Base-by-base conservation (phyloP, 1,139 yeast species). In the Lodderomyces margitis region DNA sequence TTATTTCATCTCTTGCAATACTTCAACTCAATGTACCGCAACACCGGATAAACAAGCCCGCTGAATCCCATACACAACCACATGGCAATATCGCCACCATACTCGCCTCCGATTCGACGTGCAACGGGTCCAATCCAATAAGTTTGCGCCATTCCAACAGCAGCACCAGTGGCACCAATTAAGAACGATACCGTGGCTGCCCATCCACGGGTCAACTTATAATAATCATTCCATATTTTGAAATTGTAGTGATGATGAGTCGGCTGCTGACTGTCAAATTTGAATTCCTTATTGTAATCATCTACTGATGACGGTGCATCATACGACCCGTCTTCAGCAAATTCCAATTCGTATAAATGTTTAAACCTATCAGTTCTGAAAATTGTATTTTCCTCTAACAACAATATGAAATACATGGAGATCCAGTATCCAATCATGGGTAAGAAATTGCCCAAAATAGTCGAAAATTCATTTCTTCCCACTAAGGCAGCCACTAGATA, bases 341-440 rank as follows among this genome's bases (percentile, higher is more conserved):
- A 77, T 51, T 84, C 92, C 45, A 67, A 68, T 7, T 72, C 69
- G 59, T 68, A 84, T 37, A 82, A 58, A 46, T 73, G 70, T 31
- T 65, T 56, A 46, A 80, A 71, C 34, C 66, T 57, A 32, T 66
- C 61, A 2, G 81, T 73, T 57, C 96, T 76, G 64, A 88, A 88
- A 14, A 88, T 73, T 6, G 75, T 43, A 54, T 87, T 87, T 57
- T 89, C 97, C 54, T 87, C 91, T 3, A 87, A 49, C 36, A 88
- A 62, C 40, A 88, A 63, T 20, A 80, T 77, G 54, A 85, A 80
- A 61, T 88, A 89, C 68, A 89, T 87, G 41, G 92, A 81, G 41
- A 87, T 78, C 97, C 97, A 89, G 64, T 89, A 89, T 1, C 96
- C 96, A 46, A 89, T 78, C 96, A 89, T 88, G 7, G 97, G 96